These are phyloP conservation scores for Cercospora sojina DNA, from an alignment of 2,329 filamentous ascomycete genomes.

Conservation along the genomic window DNA sequence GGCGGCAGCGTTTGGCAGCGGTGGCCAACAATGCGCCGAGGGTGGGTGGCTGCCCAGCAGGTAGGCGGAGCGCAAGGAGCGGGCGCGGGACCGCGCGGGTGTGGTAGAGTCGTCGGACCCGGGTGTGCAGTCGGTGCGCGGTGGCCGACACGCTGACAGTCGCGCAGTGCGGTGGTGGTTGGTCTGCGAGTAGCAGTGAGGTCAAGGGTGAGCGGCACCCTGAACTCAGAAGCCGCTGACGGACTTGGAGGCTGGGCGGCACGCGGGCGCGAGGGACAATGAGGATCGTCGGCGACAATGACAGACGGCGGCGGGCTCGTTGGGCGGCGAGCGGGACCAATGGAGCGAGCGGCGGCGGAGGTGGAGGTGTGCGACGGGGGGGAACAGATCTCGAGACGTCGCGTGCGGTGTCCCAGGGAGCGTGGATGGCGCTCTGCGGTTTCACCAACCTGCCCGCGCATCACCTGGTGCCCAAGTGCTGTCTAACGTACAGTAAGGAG, in stretches of 20 bases:
- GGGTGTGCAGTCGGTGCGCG: conserved; percentile 1
- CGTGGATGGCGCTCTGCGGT: background rate
- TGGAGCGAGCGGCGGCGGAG: background rate
- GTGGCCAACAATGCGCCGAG: conserved; percentile 15
- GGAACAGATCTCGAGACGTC: conserved; percentile 5
- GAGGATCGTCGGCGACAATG: background rate
- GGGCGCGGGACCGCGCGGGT: conserved; percentile 2
- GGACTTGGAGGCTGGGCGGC: background rate
- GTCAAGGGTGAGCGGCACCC: conserved; percentile 7
- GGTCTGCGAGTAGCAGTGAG: background rate
- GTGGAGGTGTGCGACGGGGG: background rate
- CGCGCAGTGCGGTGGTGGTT: background rate
- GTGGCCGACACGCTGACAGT: background rate
- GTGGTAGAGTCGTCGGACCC: background rate
- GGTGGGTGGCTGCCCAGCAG: background rate
- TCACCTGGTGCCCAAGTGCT: background rate
- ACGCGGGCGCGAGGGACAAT: background rate
- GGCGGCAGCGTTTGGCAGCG: conserved; percentile 13
- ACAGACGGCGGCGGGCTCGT: background rate
- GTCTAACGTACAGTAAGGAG: background rate
- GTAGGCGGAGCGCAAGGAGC: background rate
- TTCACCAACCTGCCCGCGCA: background rate
- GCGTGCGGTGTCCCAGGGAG: background rate
- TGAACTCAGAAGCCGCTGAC: conserved; percentile 13
- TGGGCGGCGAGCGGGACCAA: background rate